These are phyloP conservation scores for Triticum urartu DNA, from an alignment of 176 grass and related monocot species.

Conservation along the genomic window DNA sequence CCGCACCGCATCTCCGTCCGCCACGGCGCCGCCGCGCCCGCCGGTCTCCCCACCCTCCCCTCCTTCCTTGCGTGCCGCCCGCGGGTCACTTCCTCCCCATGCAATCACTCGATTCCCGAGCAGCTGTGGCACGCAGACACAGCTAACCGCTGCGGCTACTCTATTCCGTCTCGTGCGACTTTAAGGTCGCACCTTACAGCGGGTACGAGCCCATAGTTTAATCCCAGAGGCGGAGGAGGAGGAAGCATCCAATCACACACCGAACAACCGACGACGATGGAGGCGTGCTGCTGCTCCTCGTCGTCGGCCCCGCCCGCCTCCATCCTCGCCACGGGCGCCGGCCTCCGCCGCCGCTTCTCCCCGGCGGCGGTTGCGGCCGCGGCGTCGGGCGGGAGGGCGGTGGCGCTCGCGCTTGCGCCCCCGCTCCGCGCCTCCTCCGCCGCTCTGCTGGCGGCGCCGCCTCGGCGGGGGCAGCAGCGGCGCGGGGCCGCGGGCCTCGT, in stretches of 20 bases:
- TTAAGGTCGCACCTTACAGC: conserved; percentile 29
- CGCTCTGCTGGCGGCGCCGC: not conserved
- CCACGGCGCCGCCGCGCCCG: not conserved
- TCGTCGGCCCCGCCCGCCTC: conserved; percentile 38
- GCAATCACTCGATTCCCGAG: conserved; percentile 16
- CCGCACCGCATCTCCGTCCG: conserved; percentile 12
- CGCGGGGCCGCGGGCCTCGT: not conserved
- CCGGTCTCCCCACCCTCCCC: not conserved
- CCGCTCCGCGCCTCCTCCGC: conserved; percentile 28
- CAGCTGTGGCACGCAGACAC: not conserved
- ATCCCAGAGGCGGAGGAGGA: not conserved
- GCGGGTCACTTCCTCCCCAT: not conserved
- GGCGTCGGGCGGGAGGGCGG: not conserved
- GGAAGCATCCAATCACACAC: conserved; percentile 15
- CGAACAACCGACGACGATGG: conserved; percentile 24
- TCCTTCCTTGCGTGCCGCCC: conserved; percentile 50
- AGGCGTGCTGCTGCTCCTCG: conserved; percentile 56
- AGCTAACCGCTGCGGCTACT: not conserved
- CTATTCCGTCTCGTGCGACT: conserved; percentile 27
- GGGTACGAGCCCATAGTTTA: conserved; percentile 18
- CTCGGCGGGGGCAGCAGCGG: not conserved
- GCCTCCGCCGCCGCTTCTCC: conserved; percentile 24
- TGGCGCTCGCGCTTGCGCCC: not conserved
- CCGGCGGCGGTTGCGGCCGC: not conserved
- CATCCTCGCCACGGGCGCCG: conserved; percentile 31